Percentiles rank a stretch among this genome's conserved stretches.
These are phyloP conservation scores for Odontarrhena argentea DNA, from an alignment of 345 rosid genomes.

Conservation along the genomic window DNA sequence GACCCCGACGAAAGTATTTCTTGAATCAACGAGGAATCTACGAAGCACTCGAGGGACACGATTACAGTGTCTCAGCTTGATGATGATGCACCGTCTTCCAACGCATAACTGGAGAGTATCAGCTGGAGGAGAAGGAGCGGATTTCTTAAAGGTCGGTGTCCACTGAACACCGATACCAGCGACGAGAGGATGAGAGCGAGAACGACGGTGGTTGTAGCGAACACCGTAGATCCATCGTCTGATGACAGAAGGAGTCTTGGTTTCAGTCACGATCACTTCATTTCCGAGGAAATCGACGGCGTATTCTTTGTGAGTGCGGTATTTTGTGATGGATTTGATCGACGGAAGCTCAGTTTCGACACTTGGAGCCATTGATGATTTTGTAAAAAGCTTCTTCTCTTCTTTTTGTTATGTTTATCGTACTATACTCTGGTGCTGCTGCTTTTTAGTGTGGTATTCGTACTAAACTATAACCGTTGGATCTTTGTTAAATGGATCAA, in stretches of 20 bases:
- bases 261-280: conserved; percentile 28
- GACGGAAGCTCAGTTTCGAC: background rate
- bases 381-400: background rate
- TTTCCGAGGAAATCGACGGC: conserved; percentile 36
- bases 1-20: background rate
- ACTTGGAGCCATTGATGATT: background rate
- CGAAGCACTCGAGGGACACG: conserved; percentile 28
- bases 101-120: conserved; percentile 45
- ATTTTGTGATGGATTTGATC: background rate
- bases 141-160: conserved; percentile 10
- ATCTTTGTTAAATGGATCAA: background rate
- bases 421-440: no score
- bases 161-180: conserved; percentile 46
- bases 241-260: conserved; percentile 32
- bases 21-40: conserved; percentile 17
- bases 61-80: conserved; percentile 32
- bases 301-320: background rate
- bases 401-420: no score
- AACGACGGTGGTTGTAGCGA: background rate
- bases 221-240: conserved; percentile 31
- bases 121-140: background rate
- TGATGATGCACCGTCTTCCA: conserved; percentile 38
- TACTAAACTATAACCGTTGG: background rate
- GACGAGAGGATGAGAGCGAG: conserved; percentile 7
- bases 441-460: background rate